Percentiles rank a stretch among this genome's conserved stretches.
Evolutionary conservation across 2,329 filamentous ascomycete species (phyloP).

Genomic region (Penicillium sp.): DNA sequence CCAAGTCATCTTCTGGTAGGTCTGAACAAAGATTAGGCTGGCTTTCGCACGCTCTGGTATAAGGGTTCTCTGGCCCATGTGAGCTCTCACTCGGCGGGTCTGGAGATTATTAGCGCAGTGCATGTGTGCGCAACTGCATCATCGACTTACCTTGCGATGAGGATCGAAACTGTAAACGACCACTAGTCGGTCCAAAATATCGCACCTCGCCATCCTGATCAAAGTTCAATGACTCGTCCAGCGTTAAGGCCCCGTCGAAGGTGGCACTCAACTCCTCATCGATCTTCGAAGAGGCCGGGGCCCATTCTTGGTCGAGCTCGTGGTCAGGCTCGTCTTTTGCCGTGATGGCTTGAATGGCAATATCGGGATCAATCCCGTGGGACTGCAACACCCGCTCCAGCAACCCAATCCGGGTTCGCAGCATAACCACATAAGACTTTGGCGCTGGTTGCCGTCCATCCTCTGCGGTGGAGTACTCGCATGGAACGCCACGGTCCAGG

Average conservation of each 20-base stretch:
- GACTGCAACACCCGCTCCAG: constrained; percentile 32
- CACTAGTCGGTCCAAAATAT: constrained; percentile 42
- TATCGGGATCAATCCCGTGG: constrained; percentile 33
- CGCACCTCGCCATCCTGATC: constrained; percentile 38
- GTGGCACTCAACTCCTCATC: constrained; percentile 25
- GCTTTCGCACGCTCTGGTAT: background rate
- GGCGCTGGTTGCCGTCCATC: constrained; percentile 39
- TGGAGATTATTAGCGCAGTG: constrained; percentile 3
- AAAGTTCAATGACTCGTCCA: constrained; percentile 40
- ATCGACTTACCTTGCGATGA: constrained; percentile 11
- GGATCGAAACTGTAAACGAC: constrained; percentile 34
- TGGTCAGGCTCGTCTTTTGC: constrained; percentile 3
- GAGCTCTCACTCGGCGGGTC: constrained; percentile 10
- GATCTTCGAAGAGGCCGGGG: constrained; percentile 8
- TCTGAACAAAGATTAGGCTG: background rate
- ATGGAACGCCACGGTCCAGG: constrained; percentile 29
- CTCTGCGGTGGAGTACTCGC: constrained; percentile 33
- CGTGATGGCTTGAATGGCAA: constrained; percentile 19
- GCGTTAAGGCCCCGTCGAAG: constrained; percentile 35
- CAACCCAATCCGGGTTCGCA: constrained; percentile 34
- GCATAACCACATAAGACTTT: constrained; percentile 38
- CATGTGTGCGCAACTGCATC: background rate
- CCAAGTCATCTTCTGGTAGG: constrained; percentile 1
- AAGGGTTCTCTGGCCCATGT: constrained; percentile 8
- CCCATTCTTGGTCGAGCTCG: background rate